Conservation (phyloP, 2,329 filamentous ascomycete genomes). For the Fusarium algeriense region DNA sequence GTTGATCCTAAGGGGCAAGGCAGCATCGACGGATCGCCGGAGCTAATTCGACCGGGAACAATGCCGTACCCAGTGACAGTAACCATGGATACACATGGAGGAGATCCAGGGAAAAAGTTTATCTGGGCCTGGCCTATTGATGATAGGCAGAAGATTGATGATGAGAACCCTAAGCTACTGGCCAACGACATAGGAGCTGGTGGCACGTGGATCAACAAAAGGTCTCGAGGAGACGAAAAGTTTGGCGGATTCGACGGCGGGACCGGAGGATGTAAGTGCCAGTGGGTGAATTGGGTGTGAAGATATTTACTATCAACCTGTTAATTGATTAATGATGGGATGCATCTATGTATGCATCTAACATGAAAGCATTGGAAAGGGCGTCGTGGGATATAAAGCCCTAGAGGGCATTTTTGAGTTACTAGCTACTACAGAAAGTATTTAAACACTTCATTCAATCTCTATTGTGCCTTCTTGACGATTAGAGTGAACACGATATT, state of each 20-base stretch:
- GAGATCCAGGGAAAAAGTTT: constrained; percentile 64
- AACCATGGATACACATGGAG: constrained; percentile 72
- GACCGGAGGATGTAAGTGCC: constrained; percentile 71
- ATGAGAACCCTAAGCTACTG: constrained; percentile 59
- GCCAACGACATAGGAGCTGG: constrained; percentile 63
- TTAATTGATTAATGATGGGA: constrained; percentile 30
- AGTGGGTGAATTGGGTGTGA: constrained; percentile 67
- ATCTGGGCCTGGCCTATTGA: constrained; percentile 67
- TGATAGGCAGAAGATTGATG: constrained; percentile 59
- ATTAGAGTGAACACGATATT: background rate
- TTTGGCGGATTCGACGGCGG: constrained; percentile 74
- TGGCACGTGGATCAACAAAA: constrained; percentile 66
- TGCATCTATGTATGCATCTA: constrained; percentile 17
- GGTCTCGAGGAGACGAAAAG: constrained; percentile 57
- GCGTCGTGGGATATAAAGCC: constrained; percentile 15
- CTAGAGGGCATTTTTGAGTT: background rate
- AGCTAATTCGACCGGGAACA: constrained; percentile 63
- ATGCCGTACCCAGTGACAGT: constrained; percentile 75
- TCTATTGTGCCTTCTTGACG: background rate
- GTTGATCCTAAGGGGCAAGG: constrained; percentile 48
- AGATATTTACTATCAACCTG: constrained; percentile 2
- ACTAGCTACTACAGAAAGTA: background rate
- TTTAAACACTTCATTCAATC: background rate
- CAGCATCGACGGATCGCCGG: constrained; percentile 45
- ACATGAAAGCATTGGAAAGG: constrained; percentile 35